Evolutionary conservation across 2,329 filamentous ascomycete genomes (phyloP).

Genomic region (Botrytis tulipae): DNA sequence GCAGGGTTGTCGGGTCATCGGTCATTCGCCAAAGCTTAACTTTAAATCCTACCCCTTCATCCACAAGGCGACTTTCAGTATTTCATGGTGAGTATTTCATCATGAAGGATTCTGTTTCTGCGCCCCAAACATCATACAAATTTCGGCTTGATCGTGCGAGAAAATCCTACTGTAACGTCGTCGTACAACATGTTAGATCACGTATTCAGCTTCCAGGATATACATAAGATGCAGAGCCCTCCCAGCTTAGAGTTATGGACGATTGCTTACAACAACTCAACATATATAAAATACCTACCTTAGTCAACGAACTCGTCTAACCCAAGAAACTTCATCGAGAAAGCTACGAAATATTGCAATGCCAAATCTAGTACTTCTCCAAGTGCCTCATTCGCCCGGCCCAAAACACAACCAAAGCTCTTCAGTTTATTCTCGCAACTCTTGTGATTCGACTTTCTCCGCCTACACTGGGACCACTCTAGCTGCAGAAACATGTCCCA

Average conservation of each 20-base stretch:
- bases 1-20: not conserved
- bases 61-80: not conserved
- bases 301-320: not conserved
- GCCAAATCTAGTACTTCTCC: not conserved
- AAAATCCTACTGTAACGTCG: constrained; percentile 11
- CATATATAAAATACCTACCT: not conserved
- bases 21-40: not conserved
- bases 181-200: not conserved
- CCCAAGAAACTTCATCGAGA: not conserved
- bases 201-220: not conserved
- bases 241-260: not conserved
- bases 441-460: constrained; percentile 10
- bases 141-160: not conserved
- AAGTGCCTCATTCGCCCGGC: not conserved
- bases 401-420: constrained; percentile 9
- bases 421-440: constrained; percentile 14
- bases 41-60: constrained; percentile 13
- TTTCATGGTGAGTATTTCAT: not conserved
- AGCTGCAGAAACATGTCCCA: not conserved
- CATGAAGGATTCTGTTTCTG: constrained; percentile 13
- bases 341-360: not conserved
- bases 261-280: not conserved
- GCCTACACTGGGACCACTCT: not conserved
- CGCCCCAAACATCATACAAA: constrained; percentile 18
- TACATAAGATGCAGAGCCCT: constrained; percentile 11